Evolutionary conservation across 352 stramenopile species (phyloP).

Genomic region (Globisporangium uncinulatum): DNA sequence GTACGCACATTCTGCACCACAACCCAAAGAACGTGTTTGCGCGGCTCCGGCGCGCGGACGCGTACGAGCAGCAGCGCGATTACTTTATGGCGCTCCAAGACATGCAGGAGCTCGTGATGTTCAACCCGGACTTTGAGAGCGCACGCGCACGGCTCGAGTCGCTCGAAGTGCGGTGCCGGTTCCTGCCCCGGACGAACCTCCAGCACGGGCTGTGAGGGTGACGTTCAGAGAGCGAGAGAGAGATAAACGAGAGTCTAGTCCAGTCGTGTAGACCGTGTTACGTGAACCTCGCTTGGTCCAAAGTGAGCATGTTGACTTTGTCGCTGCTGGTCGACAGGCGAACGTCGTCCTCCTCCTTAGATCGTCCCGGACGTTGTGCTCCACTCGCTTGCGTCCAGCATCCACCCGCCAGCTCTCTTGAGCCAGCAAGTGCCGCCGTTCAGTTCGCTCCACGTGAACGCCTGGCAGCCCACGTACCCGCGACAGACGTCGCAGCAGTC

Average conservation of each 20-base stretch:
- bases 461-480: conserved; percentile 21
- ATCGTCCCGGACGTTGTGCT: no score
- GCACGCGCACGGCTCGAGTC: conserved; percentile 32
- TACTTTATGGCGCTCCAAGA: conserved; percentile 53
- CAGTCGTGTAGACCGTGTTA: no score
- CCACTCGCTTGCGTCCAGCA: no score
- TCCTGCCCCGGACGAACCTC: conserved; percentile 24
- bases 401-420: conserved; percentile 21
- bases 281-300: no score
- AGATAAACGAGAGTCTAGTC: background rate
- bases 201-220: conserved; percentile 8
- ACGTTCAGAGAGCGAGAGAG: background rate
- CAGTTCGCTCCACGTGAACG: conserved; percentile 49
- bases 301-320: no score
- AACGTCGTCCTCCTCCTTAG: no score
- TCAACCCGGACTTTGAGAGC: conserved; percentile 53
- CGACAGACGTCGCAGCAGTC: conserved; percentile 27
- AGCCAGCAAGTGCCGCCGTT: conserved; percentile 53
- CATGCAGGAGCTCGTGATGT: conserved; percentile 43
- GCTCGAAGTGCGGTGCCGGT: conserved; percentile 36
- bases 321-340: no score
- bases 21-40: conserved; percentile 49
- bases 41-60: conserved; percentile 41
- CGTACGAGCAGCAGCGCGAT: conserved; percentile 52
- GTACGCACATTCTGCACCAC: conserved; percentile 41